Evolutionary conservation across 345 rosid genomes (phyloP).

Genomic region (Moricandia arvensis): DNA sequence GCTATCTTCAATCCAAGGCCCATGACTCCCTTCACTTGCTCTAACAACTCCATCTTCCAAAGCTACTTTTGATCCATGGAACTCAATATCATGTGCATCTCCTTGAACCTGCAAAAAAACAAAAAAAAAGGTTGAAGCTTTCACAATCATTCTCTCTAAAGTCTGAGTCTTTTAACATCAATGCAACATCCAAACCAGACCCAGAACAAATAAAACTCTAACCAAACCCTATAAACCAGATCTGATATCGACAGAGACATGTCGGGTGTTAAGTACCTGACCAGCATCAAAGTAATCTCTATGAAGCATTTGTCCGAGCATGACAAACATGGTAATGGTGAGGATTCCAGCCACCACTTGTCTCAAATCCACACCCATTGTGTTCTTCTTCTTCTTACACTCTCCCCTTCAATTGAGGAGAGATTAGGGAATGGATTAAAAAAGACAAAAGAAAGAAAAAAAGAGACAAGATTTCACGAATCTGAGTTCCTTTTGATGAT

Average conservation of each 20-base stretch:
- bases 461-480: conserved; percentile 26
- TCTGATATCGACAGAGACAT: conserved; percentile 18
- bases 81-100: conserved; percentile 55
- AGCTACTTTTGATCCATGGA: conserved; percentile 48
- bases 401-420: conserved; percentile 11
- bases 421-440: background rate
- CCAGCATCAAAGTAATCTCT: conserved; percentile 77
- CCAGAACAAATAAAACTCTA: conserved; percentile 13
- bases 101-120: conserved; percentile 71
- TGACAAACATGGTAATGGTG: conserved; percentile 89
- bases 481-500: conserved; percentile 29
- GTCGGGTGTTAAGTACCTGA: conserved; percentile 41
- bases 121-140: conserved; percentile 22
- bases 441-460: background rate
- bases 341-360: conserved; percentile 92
- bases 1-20: conserved; percentile 75
- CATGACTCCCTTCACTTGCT: conserved; percentile 41
- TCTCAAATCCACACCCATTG: conserved; percentile 88
- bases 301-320: conserved; percentile 98
- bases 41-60: conserved; percentile 53
- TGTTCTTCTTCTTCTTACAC: conserved; percentile 30
- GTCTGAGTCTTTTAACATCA: conserved; percentile 24
- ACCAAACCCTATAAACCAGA: background rate
- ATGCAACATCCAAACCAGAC: background rate
- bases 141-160: conserved; percentile 7